These are phyloP conservation scores for Aspergillus steynii DNA, from an alignment of 495 filamentous ascomycete species.

Conservation along the genomic window DNA sequence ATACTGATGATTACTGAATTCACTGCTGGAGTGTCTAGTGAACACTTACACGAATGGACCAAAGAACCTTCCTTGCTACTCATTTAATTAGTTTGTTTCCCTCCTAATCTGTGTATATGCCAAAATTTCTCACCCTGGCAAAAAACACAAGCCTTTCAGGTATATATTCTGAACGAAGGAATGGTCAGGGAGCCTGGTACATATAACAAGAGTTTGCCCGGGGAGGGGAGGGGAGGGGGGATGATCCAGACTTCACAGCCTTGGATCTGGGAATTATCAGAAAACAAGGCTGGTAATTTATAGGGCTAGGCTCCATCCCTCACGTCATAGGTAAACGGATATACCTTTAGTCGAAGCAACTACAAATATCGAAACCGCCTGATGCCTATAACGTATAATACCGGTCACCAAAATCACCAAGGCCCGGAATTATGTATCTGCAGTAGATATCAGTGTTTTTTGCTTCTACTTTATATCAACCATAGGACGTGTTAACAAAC, in stretches of 20 bases:
- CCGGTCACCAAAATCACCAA: slow-evolving; percentile 95
- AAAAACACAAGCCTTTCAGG: not conserved
- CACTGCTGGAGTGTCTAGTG: not conserved
- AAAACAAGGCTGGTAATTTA: not conserved
- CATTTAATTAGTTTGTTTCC: not conserved
- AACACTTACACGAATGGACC: not conserved
- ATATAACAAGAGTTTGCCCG: too few relatives aligned
- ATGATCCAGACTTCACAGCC: too few relatives aligned
- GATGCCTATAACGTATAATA: slow-evolving; percentile 80
- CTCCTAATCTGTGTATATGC: not conserved
- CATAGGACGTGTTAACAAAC: not conserved
- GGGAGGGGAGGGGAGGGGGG: too few relatives aligned
- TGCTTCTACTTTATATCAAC: not conserved
- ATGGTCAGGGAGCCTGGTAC: not conserved
- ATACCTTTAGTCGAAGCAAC: not conserved
- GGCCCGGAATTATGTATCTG: slow-evolving; percentile 94
- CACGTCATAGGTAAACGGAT: not conserved
- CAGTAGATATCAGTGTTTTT: slow-evolving; percentile 8
- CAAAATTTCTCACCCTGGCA: not conserved
- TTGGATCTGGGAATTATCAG: not conserved
- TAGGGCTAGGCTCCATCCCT: not conserved
- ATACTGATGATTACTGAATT: slow-evolving; percentile 36
- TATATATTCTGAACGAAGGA: not conserved
- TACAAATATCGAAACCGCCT: not conserved
- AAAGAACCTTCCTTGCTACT: not conserved